Conservation (phyloP, 768 basidiomycete species). For the Collybia sp. region DNA sequence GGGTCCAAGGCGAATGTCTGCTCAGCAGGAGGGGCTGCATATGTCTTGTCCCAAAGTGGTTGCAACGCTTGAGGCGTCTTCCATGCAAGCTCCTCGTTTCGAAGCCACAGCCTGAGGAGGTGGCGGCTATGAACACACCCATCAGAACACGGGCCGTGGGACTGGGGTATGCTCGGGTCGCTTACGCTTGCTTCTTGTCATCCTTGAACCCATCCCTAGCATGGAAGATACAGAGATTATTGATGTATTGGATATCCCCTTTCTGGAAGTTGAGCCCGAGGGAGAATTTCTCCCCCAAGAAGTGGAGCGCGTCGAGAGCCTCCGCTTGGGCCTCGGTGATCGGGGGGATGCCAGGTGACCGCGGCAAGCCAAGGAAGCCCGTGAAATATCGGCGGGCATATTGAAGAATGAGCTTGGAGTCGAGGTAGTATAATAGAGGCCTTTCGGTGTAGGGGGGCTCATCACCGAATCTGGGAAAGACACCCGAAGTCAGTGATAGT, state of each 20-base stretch:
- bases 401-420: conserved; percentile 37
- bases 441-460: conserved; percentile 28
- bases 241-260: conserved; percentile 44
- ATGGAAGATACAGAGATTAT: conserved; percentile 36
- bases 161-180: not conserved
- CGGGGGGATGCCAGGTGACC: conserved; percentile 28
- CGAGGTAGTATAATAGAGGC: conserved; percentile 34
- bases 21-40: conserved; percentile 5
- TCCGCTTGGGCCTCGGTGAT: conserved; percentile 43
- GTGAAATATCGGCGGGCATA: conserved; percentile 42
- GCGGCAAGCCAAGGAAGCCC: conserved; percentile 17
- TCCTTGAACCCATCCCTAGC: conserved; percentile 36
- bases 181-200: conserved; percentile 32
- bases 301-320: conserved; percentile 38
- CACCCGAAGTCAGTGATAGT: not conserved
- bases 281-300: conserved; percentile 34
- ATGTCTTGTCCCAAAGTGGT: conserved; percentile 11
- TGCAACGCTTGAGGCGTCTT: conserved; percentile 5
- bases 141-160: not conserved
- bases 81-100: conserved; percentile 12
- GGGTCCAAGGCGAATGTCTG: conserved; percentile 12
- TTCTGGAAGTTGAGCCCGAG: conserved; percentile 39
- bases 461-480: conserved; percentile 26
- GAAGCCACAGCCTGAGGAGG: conserved; percentile 11
- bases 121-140: conserved; percentile 4